Percentiles rank a stretch among this genome's conserved stretches.
phyloP scores from a whole-genome alignment of 2,329 filamentous ascomycete genomes.

The Aspergillus pseudotamarii region DNA sequence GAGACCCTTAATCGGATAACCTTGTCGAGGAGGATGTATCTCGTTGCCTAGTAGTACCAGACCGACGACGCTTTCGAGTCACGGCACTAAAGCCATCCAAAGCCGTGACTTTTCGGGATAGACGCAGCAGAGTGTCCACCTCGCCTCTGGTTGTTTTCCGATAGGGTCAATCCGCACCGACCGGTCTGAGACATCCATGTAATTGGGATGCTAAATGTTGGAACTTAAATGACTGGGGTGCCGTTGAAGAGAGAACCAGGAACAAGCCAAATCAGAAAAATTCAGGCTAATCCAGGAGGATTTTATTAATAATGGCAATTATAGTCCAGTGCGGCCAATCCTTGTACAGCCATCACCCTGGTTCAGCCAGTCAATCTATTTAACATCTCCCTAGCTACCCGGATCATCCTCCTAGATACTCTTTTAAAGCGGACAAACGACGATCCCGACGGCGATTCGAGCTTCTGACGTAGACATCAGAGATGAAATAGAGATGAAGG shows the following conservation, averaged over 20 bases:
- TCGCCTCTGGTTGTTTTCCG: slow-evolving; percentile 13
- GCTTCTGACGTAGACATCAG: slow-evolving; percentile 2
- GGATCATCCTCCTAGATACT: background rate
- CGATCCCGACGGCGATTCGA: background rate
- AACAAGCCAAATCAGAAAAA: background rate
- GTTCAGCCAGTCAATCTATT: background rate
- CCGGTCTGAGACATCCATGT: slow-evolving; percentile 10
- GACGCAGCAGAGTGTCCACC: slow-evolving; percentile 6
- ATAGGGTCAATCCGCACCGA: slow-evolving; percentile 13
- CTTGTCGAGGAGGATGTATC: background rate
- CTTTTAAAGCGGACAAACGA: background rate
- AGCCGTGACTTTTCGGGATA: slow-evolving; percentile 6
- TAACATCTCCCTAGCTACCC: background rate
- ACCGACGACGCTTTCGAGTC: background rate
- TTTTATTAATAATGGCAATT: background rate
- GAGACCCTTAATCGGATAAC: background rate
- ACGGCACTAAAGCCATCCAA: slow-evolving; percentile 1
- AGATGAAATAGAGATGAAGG: slow-evolving; percentile 1
- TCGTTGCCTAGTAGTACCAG: background rate
- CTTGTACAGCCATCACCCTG: slow-evolving; percentile 2
- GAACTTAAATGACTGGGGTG: background rate
- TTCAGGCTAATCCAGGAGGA: background rate
- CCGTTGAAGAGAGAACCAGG: background rate
- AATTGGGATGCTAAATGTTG: background rate
- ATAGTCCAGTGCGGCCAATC: background rate